Percentiles rank a stretch among this genome's conserved stretches.
These are phyloP conservation scores for Grosmannia serpens DNA, from an alignment of 2,329 filamentous ascomycete genomes.

Conservation along the genomic window DNA sequence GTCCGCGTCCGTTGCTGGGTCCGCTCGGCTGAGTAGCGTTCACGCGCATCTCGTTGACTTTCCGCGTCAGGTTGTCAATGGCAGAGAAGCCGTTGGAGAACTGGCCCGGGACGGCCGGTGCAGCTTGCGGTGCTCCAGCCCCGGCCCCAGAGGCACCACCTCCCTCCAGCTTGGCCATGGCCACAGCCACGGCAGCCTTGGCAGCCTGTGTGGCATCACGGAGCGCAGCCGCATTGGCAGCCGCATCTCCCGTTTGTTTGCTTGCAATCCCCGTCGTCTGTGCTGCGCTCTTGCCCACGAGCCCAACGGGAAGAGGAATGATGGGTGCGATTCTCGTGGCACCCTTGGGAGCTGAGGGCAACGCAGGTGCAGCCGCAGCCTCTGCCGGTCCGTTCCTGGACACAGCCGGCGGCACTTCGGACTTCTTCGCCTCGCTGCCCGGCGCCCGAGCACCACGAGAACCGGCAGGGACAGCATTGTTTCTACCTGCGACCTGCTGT, in stretches of 20 bases:
- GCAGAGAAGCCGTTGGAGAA: constrained; percentile 29
- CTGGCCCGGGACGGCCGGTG: constrained; percentile 1
- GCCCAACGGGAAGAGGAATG: constrained; percentile 47
- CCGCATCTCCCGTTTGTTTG: constrained; percentile 22
- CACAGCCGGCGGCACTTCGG: not conserved
- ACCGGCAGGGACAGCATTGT: constrained; percentile 29
- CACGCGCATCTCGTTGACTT: constrained; percentile 66
- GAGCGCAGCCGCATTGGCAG: constrained; percentile 29
- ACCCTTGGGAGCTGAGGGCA: constrained; percentile 34
- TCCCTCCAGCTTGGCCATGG: constrained; percentile 58
- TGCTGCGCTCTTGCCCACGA: constrained; percentile 18
- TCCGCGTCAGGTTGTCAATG: constrained; percentile 61
- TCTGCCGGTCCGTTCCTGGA: not conserved
- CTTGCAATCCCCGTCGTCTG: constrained; percentile 24
- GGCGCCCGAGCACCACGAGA: not conserved
- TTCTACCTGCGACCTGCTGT: constrained; percentile 23
- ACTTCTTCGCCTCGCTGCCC: not conserved
- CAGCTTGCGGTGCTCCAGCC: constrained; percentile 13
- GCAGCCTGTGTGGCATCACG: constrained; percentile 64
- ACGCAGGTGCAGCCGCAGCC: constrained; percentile 19
- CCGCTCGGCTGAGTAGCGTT: constrained; percentile 29
- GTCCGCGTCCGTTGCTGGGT: constrained; percentile 22
- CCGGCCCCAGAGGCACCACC: constrained; percentile 19
- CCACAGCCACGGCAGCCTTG: constrained; percentile 65
- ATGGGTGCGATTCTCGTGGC: constrained; percentile 48